Conservation (phyloP, 768 basidiomycete species). For the Lactarius pseudohatsudake region DNA sequence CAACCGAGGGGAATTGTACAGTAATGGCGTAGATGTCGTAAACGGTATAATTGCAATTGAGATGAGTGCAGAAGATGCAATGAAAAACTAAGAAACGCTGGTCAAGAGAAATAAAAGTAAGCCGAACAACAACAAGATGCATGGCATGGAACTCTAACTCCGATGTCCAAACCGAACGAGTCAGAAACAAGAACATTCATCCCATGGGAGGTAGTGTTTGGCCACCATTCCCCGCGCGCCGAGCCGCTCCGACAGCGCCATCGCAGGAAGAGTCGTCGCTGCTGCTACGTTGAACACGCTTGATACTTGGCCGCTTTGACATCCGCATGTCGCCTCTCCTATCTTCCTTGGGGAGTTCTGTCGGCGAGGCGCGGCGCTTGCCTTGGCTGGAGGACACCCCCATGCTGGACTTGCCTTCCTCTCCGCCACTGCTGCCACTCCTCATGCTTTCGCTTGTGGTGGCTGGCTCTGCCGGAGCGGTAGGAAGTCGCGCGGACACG, state of each 20-base stretch:
- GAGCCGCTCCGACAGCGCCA: background rate
- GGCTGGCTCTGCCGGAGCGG: background rate
- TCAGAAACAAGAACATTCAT: background rate
- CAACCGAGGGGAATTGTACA: constrained; percentile 14
- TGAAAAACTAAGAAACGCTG: constrained; percentile 10
- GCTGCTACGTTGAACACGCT: constrained; percentile 42
- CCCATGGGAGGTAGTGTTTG: constrained; percentile 12
- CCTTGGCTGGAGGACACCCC: constrained; percentile 38
- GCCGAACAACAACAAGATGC: constrained; percentile 2
- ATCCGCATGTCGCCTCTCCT: constrained; percentile 53
- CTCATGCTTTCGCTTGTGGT: constrained; percentile 16
- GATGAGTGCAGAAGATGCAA: constrained; percentile 19
- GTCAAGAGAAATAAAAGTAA: constrained; percentile 5
- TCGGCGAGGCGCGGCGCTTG: constrained; percentile 74
- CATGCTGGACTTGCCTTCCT: constrained; percentile 16
- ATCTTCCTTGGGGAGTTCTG: constrained; percentile 63
- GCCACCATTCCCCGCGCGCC: background rate
- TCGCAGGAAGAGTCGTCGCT: constrained; percentile 27
- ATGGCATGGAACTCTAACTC: background rate
- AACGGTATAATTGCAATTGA: constrained; percentile 22
- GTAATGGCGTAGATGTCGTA: constrained; percentile 21
- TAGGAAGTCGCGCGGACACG: constrained; percentile 24
- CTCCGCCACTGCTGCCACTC: constrained; percentile 10
- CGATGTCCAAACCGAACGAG: background rate
- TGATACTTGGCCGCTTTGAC: constrained; percentile 68